Percentiles rank a stretch among this genome's conserved stretches.
phyloP scores from a whole-genome alignment of 208 protist genomes.

The Leishmania martiniquensis region DNA sequence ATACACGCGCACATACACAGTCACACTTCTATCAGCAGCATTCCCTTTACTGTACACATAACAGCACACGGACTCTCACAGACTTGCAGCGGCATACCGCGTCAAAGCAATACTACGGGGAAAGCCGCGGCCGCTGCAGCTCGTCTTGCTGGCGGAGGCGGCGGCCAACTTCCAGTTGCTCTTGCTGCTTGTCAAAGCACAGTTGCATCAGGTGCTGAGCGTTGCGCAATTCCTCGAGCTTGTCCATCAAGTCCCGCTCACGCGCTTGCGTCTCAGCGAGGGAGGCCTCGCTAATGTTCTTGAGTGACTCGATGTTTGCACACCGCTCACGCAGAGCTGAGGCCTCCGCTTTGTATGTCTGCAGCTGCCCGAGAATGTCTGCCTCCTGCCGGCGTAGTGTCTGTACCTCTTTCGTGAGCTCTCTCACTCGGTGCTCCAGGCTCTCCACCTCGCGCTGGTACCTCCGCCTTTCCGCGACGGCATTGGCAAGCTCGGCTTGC shows the following conservation, averaged over 20 bases:
- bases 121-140: constrained; percentile 10
- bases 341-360: constrained; percentile 61
- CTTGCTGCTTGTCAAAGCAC: constrained; percentile 92
- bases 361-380: constrained; percentile 56
- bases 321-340: constrained; percentile 77
- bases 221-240: constrained; percentile 81
- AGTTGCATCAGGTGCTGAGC: constrained; percentile 87
- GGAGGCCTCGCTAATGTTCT: constrained; percentile 73
- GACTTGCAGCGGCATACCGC: neutral
- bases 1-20: neutral
- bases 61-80: neutral
- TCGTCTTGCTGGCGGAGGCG: constrained; percentile 60
- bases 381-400: constrained; percentile 51
- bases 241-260: constrained; percentile 68
- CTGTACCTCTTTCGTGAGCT: constrained; percentile 52
- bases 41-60: constrained; percentile 5
- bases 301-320: constrained; percentile 85
- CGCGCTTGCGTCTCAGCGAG: constrained; percentile 69
- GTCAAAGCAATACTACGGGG: neutral
- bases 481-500: constrained; percentile 35
- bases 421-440: constrained; percentile 36
- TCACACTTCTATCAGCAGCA: neutral
- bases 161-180: constrained; percentile 78
- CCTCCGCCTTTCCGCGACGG: constrained; percentile 35
- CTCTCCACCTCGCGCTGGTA: constrained; percentile 47